Percentiles rank a stretch among this genome's conserved stretches.
These are phyloP conservation scores for Xylariales sp. DNA, from an alignment of 2,329 filamentous ascomycete genomes.

Conservation along the genomic window DNA sequence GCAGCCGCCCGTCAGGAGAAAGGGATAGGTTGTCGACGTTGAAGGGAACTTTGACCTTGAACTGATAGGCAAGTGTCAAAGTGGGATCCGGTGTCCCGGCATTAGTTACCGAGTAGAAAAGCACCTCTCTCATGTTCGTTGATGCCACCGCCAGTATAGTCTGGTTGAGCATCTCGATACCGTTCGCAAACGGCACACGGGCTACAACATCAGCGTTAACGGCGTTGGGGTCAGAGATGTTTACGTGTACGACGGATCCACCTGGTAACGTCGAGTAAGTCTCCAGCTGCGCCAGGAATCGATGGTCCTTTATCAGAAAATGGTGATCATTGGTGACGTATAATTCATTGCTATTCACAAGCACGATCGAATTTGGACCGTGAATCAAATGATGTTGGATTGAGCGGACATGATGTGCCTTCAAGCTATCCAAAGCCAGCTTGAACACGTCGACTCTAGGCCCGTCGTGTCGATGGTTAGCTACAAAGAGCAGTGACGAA, in stretches of 20 bases:
- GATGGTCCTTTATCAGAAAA: conserved; percentile 23
- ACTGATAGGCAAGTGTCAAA: conserved; percentile 13
- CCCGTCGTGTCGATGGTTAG: conserved; percentile 31
- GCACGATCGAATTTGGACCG: conserved; percentile 33
- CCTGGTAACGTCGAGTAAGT: conserved; percentile 28
- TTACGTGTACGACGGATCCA: conserved; percentile 33
- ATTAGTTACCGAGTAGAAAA: conserved; percentile 24
- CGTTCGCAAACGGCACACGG: conserved; percentile 35
- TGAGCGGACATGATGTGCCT: conserved; percentile 30
- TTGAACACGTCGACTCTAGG: conserved; percentile 35
- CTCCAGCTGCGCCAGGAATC: conserved; percentile 26
- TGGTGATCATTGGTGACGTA: conserved; percentile 38
- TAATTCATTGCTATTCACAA: conserved; percentile 30
- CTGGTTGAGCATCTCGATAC: conserved; percentile 33
- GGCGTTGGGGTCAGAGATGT: conserved; percentile 13
- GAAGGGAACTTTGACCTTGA: conserved; percentile 28
- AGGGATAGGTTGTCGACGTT: conserved; percentile 35
- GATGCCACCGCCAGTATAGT: conserved; percentile 35
- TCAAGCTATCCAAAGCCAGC: conserved; percentile 27
- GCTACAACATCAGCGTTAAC: conserved; percentile 24
- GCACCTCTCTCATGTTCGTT: conserved; percentile 22
- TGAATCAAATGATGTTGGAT: conserved; percentile 34
- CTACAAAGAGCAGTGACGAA: conserved; percentile 30
- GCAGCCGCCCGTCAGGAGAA: conserved; percentile 24
- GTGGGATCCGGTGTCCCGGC: neutral